Conservation (phyloP, 768 basidiomycete genomes). For the Amanita rimosa region DNA sequence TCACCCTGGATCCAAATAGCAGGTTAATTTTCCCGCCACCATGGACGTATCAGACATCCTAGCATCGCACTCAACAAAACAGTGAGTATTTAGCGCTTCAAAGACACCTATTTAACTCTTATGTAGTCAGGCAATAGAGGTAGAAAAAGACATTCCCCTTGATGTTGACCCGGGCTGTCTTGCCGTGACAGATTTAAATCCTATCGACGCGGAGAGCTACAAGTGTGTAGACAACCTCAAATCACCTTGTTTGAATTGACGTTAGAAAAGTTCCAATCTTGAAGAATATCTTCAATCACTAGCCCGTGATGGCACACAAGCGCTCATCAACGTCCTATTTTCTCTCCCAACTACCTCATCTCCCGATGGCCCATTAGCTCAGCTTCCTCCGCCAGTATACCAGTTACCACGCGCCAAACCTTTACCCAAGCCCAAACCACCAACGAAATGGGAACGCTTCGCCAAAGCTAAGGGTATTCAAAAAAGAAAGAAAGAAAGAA, state of each 20-base stretch:
- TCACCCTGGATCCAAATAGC: conserved; percentile 1
- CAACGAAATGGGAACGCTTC: conserved; percentile 95
- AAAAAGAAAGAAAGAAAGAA: conserved; percentile 65
- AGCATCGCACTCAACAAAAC: conserved; percentile 60
- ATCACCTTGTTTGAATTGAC: neutral
- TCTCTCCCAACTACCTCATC: conserved; percentile 67
- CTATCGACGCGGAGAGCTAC: conserved; percentile 79
- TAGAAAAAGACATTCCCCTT: conserved; percentile 73
- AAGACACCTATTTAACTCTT: neutral
- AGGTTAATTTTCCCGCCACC: neutral
- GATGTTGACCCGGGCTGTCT: conserved; percentile 77
- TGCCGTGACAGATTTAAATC: conserved; percentile 79
- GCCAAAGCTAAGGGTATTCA: conserved; percentile 91
- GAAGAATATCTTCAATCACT: conserved; percentile 74
- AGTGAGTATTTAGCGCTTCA: conserved; percentile 30
- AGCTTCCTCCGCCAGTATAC: conserved; percentile 69
- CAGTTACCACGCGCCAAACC: conserved; percentile 85
- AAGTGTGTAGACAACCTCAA: conserved; percentile 32
- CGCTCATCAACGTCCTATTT: conserved; percentile 72
- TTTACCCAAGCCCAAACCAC: conserved; percentile 83
- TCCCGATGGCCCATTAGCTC: conserved; percentile 71
- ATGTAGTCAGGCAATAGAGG: conserved; percentile 49
- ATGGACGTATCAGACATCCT: conserved; percentile 84
- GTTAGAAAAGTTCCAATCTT: conserved; percentile 39
- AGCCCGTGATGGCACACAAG: conserved; percentile 74